phyloP scores from a whole-genome alignment of 1,139 yeast species.

The Zhuliangozyma blackwelliae region DNA sequence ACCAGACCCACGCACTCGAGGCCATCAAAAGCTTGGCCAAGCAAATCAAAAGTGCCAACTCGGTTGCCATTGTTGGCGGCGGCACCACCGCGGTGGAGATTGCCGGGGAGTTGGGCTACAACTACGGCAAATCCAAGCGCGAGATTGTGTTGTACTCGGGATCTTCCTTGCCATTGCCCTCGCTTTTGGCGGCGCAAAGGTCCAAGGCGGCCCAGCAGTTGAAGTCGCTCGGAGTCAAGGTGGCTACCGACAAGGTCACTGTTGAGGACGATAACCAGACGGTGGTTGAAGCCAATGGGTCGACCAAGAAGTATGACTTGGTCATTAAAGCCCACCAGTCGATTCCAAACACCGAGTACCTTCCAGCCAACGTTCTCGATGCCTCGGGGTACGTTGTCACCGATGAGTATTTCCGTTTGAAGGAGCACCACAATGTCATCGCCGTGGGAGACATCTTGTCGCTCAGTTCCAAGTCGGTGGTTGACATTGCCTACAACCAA shows the following conservation, averaged over 20 bases:
- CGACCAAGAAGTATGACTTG: slow-evolving; percentile 19
- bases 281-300: slow-evolving; percentile 14
- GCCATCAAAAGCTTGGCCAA: slow-evolving; percentile 13
- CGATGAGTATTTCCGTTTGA: slow-evolving; percentile 21
- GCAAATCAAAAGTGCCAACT: slow-evolving; percentile 16
- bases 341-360: slow-evolving; percentile 24
- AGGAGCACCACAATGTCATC: slow-evolving; percentile 21
- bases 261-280: slow-evolving; percentile 3
- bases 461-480: slow-evolving; percentile 17
- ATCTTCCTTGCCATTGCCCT: slow-evolving; percentile 18
- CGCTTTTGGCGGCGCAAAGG: slow-evolving; percentile 12
- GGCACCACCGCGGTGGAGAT: slow-evolving; percentile 41
- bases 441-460: slow-evolving; percentile 32
- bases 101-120: slow-evolving; percentile 30
- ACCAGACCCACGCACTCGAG: slow-evolving; percentile 12
- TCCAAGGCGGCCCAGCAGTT: slow-evolving; percentile 18
- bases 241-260: slow-evolving; percentile 18
- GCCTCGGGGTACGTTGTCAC: slow-evolving; percentile 20
- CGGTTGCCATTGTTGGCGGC: slow-evolving; percentile 35
- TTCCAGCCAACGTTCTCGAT: slow-evolving; percentile 15
- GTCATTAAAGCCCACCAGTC: slow-evolving; percentile 20
- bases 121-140: slow-evolving; percentile 13
- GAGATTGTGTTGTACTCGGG: slow-evolving; percentile 27
- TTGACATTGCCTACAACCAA: slow-evolving; percentile 25
- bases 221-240: slow-evolving; percentile 18